phyloP scores from a whole-genome alignment of 257 asterid genomes.

The Verbascum thapsus region DNA sequence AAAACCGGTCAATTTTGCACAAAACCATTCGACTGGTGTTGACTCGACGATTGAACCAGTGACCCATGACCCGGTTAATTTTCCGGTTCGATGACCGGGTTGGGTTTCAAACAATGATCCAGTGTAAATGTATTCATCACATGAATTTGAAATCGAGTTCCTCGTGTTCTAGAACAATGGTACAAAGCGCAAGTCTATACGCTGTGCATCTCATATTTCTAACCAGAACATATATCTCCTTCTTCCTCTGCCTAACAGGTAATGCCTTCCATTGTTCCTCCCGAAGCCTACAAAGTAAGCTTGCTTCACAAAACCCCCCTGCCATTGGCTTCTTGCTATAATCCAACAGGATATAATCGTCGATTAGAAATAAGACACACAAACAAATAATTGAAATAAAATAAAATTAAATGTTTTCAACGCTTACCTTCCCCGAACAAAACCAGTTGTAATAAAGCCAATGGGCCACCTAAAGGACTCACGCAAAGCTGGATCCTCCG shows the following conservation, averaged over 20 bases:
- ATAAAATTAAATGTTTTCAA: not conserved
- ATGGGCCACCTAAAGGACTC: conserved; percentile 65
- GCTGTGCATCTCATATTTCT: conserved; percentile 89
- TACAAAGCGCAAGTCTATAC: conserved; percentile 83
- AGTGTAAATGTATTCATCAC: conserved; percentile 36
- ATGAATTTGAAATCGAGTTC: conserved; percentile 60
- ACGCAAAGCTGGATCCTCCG: conserved; percentile 41
- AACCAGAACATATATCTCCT: conserved; percentile 82
- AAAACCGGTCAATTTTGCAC: too few relatives aligned
- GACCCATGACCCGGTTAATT: too few relatives aligned
- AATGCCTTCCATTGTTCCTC: conserved; percentile 70
- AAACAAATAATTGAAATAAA: not conserved
- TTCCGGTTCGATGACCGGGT: too few relatives aligned
- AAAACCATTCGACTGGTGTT: too few relatives aligned
- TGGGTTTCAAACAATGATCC: too few relatives aligned
- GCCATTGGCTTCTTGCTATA: conserved; percentile 82
- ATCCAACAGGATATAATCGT: conserved; percentile 16
- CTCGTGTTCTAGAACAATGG: conserved; percentile 71
- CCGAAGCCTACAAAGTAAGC: conserved; percentile 62
- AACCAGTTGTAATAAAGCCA: conserved; percentile 86
- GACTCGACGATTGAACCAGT: too few relatives aligned
- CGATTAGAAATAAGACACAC: conserved; percentile 1
- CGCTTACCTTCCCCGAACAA: conserved; percentile 82
- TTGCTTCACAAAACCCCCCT: conserved; percentile 68
- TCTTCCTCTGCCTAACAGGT: conserved; percentile 53